These are phyloP conservation scores for Acanthamoeba culbertsoni DNA, from an alignment of 208 protist genomes.

Conservation along the genomic window DNA sequence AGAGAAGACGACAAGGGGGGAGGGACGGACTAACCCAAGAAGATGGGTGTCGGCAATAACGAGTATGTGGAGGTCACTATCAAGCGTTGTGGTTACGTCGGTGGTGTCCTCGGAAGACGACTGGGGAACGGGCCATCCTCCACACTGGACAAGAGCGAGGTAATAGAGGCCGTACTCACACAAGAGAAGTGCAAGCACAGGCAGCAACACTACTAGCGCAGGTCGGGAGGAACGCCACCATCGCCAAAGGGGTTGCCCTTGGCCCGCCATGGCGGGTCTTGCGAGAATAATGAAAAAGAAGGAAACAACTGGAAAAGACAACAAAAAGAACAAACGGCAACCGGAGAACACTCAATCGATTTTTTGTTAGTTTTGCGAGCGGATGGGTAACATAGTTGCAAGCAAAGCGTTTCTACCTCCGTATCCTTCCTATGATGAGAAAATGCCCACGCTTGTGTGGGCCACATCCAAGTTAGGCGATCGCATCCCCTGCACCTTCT, in stretches of 20 bases:
- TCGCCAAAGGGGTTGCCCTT: background rate
- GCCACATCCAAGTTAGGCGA: slow-evolving; percentile 14
- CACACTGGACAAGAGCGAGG: background rate
- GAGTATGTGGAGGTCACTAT: slow-evolving; percentile 7
- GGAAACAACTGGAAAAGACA: background rate
- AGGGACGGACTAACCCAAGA: background rate
- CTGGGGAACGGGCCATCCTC: background rate
- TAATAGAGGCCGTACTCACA: slow-evolving; percentile 36
- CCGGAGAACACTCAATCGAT: background rate
- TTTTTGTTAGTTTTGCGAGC: no score
- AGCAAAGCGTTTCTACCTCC: slow-evolving; percentile 31
- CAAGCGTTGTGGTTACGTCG: no score
- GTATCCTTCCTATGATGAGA: background rate
- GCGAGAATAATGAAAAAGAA: background rate
- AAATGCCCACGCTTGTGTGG: background rate
- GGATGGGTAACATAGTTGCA: slow-evolving; percentile 22
- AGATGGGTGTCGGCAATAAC: slow-evolving; percentile 35
- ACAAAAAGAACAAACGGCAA: background rate
- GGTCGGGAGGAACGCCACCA: background rate
- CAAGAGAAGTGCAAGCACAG: background rate
- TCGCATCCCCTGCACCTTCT: background rate
- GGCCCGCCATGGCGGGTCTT: background rate
- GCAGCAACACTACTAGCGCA: background rate
- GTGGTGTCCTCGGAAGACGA: background rate
- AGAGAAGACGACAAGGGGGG: background rate